Evolutionary conservation across 768 basidiomycete species (phyloP).

Genomic region (Fistulinella prunicolor): DNA sequence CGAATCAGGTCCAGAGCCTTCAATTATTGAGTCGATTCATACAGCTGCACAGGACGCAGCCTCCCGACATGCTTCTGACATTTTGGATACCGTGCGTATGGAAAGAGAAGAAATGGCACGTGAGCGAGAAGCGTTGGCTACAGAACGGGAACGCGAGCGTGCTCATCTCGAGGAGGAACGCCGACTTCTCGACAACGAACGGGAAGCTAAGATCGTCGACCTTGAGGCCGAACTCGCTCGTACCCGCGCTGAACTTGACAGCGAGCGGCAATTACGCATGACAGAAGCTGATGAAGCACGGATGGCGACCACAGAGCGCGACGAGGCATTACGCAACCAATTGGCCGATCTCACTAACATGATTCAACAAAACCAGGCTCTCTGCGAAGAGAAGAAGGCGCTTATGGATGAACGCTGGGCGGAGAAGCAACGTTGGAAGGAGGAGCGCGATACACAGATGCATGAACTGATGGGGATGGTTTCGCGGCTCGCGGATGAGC

Average conservation of each 20-base stretch:
- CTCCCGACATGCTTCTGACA: constrained; percentile 52
- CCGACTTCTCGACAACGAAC: constrained; percentile 43
- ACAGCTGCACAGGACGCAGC: constrained; percentile 53
- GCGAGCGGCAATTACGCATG: constrained; percentile 54
- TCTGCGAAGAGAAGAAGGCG: constrained; percentile 56
- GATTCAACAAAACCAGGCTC: constrained; percentile 63
- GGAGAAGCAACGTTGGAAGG: constrained; percentile 57
- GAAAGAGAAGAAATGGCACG: constrained; percentile 59
- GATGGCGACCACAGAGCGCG: constrained; percentile 61
- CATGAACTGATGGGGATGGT: constrained; percentile 62
- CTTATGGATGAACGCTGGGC: constrained; percentile 60
- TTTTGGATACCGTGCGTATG: constrained; percentile 53
- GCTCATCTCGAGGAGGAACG: constrained; percentile 51
- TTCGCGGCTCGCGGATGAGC: constrained; percentile 52
- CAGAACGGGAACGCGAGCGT: constrained; percentile 52
- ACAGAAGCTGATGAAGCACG: constrained; percentile 61
- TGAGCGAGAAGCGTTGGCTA: constrained; percentile 51
- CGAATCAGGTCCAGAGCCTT: constrained; percentile 20
- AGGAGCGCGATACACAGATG: constrained; percentile 55
- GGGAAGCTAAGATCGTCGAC: constrained; percentile 52
- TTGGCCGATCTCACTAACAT: constrained; percentile 70
- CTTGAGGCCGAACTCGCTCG: constrained; percentile 63
- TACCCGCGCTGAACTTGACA: constrained; percentile 57
- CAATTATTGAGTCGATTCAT: constrained; percentile 37
- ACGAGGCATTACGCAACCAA: constrained; percentile 58